Percentiles rank a stretch among this genome's conserved stretches.
These are phyloP conservation scores for Leavenworthia alabamica DNA, from an alignment of 345 rosid species.

Conservation along the genomic window DNA sequence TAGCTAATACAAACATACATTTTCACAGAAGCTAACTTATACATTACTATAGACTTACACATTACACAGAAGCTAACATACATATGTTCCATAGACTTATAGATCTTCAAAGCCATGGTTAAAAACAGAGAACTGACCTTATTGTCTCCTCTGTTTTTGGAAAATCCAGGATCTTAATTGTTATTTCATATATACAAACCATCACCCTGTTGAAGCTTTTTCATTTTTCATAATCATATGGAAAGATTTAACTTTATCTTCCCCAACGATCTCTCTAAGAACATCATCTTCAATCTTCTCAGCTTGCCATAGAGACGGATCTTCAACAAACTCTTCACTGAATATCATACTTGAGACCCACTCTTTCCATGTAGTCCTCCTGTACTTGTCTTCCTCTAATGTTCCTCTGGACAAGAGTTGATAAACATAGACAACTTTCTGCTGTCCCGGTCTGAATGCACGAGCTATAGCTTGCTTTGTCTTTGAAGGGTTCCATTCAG, in stretches of 20 bases:
- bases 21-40: no score
- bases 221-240: slow-evolving; percentile 97
- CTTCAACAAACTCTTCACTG: slow-evolving; percentile 86
- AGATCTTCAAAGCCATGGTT: no score
- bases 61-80: no score
- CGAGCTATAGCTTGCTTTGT: slow-evolving; percentile 95
- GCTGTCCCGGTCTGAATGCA: slow-evolving; percentile 92
- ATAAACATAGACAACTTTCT: slow-evolving; percentile 82
- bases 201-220: slow-evolving; percentile 86
- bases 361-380: slow-evolving; percentile 94
- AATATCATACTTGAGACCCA: slow-evolving; percentile 97
- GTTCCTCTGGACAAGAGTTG: slow-evolving; percentile 78
- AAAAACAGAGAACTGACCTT: no score
- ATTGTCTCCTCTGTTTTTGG: no score
- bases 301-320: slow-evolving; percentile 83
- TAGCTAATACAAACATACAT: no score
- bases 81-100: no score
- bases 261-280: slow-evolving; percentile 77
- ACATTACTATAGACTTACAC: no score
- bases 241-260: slow-evolving; percentile 74
- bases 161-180: no score
- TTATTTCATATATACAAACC: no score
- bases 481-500: slow-evolving; percentile 96
- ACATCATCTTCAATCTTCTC: slow-evolving; percentile 88
- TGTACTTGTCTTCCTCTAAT: slow-evolving; percentile 80